These are phyloP conservation scores for Teratosphaeria pseudoeucalypti DNA, from an alignment of 2,329 filamentous ascomycete genomes.

Conservation along the genomic window DNA sequence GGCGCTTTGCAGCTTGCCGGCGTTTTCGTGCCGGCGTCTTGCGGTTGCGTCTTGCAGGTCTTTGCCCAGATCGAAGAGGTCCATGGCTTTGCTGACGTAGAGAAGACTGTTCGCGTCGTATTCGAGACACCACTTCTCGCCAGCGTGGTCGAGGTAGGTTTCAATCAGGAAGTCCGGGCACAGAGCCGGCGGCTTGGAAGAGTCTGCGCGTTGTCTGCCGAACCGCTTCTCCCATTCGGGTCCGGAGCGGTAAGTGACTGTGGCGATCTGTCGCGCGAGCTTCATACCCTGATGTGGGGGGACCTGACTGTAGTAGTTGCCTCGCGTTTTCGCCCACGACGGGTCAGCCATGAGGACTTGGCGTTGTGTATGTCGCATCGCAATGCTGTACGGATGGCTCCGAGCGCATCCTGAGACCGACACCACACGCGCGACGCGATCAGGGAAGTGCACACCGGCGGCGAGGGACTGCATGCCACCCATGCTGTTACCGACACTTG, in stretches of 20 bases:
- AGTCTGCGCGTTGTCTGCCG: conserved; percentile 74
- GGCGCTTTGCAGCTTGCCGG: conserved; percentile 42
- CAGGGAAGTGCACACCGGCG: conserved; percentile 71
- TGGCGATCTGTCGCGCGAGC: conserved; percentile 91
- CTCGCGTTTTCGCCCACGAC: conserved; percentile 69
- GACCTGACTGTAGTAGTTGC: conserved; percentile 74
- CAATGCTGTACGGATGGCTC: conserved; percentile 94
- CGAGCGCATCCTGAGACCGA: conserved; percentile 89
- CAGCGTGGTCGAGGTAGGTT: conserved; percentile 94
- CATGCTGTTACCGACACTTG: conserved; percentile 94
- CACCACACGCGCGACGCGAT: conserved; percentile 70
- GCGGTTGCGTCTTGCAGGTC: conserved; percentile 56
- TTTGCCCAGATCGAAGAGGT: conserved; percentile 82
- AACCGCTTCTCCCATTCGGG: conserved; percentile 98
- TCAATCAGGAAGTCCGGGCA: conserved; percentile 97
- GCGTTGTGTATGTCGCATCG: conserved; percentile 94
- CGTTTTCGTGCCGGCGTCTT: conserved; percentile 51
- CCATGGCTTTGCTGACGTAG: conserved; percentile 98
- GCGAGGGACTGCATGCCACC: conserved; percentile 96
- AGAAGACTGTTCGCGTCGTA: conserved; percentile 93
- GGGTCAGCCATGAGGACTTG: conserved; percentile 99
- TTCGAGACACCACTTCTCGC: conserved; percentile 94
- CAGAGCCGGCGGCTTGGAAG: conserved; percentile 76
- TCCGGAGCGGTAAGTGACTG: conserved; percentile 90
- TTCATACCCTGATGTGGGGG: conserved; percentile 97